Base-by-base conservation (phyloP, 371 early-diverging fungal genomes). In the Apophysomyces sp. region DNA sequence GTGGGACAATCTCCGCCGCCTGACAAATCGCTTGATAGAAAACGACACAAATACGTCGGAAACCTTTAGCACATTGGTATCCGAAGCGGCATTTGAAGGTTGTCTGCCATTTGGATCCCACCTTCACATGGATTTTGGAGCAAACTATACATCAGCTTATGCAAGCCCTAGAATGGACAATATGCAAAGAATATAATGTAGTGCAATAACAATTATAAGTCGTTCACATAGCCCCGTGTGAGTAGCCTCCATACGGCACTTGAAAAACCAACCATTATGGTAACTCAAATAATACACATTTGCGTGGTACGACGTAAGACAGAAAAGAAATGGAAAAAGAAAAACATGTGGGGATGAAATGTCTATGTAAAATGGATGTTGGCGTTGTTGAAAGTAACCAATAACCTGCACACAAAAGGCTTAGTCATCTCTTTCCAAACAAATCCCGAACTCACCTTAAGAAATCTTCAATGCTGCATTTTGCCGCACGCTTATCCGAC, bases 381-480 rank as follows among this genome's bases (percentile, higher is more conserved):
- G 44, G 86, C 90, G 52, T 87, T 80, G 60, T 91, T 89, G 76
- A 92, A 92, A 44, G 91, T 84, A 55, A 83, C 76, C 63, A 92
- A 82, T 60, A 92, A 78, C 62, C 86, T 89, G 65, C 16, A 60
- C 31, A 58, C 9, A 53, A 49, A 13, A 44, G n/a, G 72, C 63
- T 67, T 62, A 69, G 55, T 61, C 66, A 9, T 29, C 32, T 7
- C 24, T 41, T 27, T 12, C 34, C 28, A 30, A 4, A 30, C 2
- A 37, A 5, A 18, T 12, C 31, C 13, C 4, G n/a, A 12, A 69
- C 78, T 74, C 71, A 85, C 86, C 82, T 85, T 52, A 98, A 73
- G 71, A 94, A 96, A 66, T 97, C 97, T 62, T 95, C 94, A 63
- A 92, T 80, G 69, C 92, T 95, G 89, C 95, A 90, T 82, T 94